These are phyloP conservation scores for Didymella pinodella DNA, from an alignment of 2,329 filamentous ascomycete species.

Conservation along the genomic window DNA sequence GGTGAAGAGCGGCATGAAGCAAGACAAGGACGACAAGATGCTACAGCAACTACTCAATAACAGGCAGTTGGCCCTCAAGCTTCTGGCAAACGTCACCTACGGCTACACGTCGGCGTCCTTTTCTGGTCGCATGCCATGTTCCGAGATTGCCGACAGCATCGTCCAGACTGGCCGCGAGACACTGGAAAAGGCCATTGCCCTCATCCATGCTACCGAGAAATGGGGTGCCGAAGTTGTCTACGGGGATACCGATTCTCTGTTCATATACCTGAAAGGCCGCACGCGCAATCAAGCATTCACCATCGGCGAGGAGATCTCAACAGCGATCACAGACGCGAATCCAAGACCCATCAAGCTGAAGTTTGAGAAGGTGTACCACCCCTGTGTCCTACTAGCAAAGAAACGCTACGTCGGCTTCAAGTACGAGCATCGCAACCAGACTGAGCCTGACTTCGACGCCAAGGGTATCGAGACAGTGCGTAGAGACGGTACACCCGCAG, in stretches of 20 bases:
- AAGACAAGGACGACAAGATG: slow-evolving; percentile 84
- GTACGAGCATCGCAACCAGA: slow-evolving; percentile 81
- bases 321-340: slow-evolving; percentile 86
- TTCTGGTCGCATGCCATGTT: slow-evolving; percentile 96
- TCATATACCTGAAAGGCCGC: slow-evolving; percentile 86
- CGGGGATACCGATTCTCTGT: slow-evolving; percentile 95
- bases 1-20: slow-evolving; percentile 97
- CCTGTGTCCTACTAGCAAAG: slow-evolving; percentile 92
- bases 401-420: slow-evolving; percentile 99
- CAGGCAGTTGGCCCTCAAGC: slow-evolving; percentile 88
- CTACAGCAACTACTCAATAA: slow-evolving; percentile 91
- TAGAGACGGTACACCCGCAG: slow-evolving; percentile 90
- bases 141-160: slow-evolving; percentile 97
- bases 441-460: slow-evolving; percentile 88
- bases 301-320: slow-evolving; percentile 90
- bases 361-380: slow-evolving; percentile 98
- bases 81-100: slow-evolving; percentile 98
- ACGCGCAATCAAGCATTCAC: slow-evolving; percentile 88
- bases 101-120: slow-evolving; percentile 97
- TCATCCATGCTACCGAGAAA: slow-evolving; percentile 84
- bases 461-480: slow-evolving; percentile 98
- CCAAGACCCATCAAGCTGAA: slow-evolving; percentile 93
- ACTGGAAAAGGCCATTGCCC: slow-evolving; percentile 88
- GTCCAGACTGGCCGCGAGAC: slow-evolving; percentile 96
- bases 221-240: slow-evolving; percentile 99